Evolutionary conservation across 2,329 filamentous ascomycete species (phyloP).

Genomic region (Fusarium brevicatenulatum): DNA sequence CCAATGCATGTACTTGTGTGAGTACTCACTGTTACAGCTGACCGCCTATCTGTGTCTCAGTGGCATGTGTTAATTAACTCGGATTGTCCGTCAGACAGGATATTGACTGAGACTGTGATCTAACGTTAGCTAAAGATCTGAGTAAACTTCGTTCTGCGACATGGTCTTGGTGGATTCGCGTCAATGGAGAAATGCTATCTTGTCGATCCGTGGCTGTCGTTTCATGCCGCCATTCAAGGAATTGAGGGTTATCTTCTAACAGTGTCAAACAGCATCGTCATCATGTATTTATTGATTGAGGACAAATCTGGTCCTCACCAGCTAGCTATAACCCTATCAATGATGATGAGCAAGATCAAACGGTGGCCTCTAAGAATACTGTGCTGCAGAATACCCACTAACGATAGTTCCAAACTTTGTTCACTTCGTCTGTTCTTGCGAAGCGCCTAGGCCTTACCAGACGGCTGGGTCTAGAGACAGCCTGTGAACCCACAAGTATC

Average conservation of each 20-base stretch:
- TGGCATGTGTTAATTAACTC: slow-evolving; percentile 7
- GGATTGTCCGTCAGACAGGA: slow-evolving; percentile 6
- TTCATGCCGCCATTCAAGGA: not conserved
- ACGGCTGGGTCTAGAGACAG: slow-evolving; percentile 21
- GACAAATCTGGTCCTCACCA: not conserved
- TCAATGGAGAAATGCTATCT: slow-evolving; percentile 3
- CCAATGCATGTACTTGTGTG: not conserved
- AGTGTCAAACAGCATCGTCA: not conserved
- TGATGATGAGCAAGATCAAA: not conserved
- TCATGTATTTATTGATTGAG: not conserved
- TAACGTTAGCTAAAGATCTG: not conserved
- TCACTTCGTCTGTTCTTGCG: not conserved
- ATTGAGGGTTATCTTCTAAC: not conserved
- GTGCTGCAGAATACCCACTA: not conserved
- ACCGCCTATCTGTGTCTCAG: slow-evolving; percentile 11
- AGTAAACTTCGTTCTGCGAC: not conserved
- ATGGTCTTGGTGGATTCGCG: not conserved
- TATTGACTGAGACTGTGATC: not conserved
- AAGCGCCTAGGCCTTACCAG: slow-evolving; percentile 16
- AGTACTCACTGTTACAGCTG: not conserved
- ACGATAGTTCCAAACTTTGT: slow-evolving; percentile 4
- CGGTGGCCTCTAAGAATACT: not conserved
- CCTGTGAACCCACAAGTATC: not conserved
- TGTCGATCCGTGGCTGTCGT: not conserved
- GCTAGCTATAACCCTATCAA: not conserved